Conservation (phyloP, 768 basidiomycete genomes). For the Hericium rajendrae region DNA sequence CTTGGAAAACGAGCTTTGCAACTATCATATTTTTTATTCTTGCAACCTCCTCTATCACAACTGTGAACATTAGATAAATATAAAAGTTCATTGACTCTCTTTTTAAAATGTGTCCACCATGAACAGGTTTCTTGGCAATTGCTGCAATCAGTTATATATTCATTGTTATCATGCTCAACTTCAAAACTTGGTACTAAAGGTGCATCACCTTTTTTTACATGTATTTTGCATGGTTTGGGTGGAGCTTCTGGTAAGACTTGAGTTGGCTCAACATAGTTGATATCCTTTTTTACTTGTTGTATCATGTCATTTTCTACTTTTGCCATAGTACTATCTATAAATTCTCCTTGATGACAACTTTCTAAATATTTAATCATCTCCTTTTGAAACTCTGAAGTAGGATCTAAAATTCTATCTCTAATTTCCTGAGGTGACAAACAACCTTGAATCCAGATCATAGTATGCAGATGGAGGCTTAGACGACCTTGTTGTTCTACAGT, state of each 20-base stretch:
- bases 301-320: neutral
- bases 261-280: too few species aligned
- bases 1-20: slow-evolving; percentile 30
- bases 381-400: slow-evolving; percentile 4
- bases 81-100: slow-evolving; percentile 4
- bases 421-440: slow-evolving; percentile 12
- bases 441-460: slow-evolving; percentile 11
- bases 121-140: neutral
- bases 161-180: too few species aligned
- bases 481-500: slow-evolving; percentile 12
- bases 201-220: too few species aligned
- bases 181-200: too few species aligned
- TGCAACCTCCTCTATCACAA: slow-evolving; percentile 17
- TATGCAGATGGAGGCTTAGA: slow-evolving; percentile 13
- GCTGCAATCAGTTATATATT: neutral
- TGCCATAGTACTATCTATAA: slow-evolving; percentile 1
- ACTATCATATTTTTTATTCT: slow-evolving; percentile 17
- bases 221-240: too few species aligned
- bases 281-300: too few species aligned
- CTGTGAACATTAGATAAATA: slow-evolving; percentile 4
- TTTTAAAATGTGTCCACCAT: slow-evolving; percentile 1
- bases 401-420: slow-evolving; percentile 7
- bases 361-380: slow-evolving; percentile 9
- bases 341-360: slow-evolving; percentile 9
- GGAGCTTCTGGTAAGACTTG: too few species aligned